Percentiles rank a stretch among this genome's conserved stretches.
These are phyloP conservation scores for Lecanicillium sp. DNA, from an alignment of 2,329 filamentous ascomycete species.

Conservation along the genomic window DNA sequence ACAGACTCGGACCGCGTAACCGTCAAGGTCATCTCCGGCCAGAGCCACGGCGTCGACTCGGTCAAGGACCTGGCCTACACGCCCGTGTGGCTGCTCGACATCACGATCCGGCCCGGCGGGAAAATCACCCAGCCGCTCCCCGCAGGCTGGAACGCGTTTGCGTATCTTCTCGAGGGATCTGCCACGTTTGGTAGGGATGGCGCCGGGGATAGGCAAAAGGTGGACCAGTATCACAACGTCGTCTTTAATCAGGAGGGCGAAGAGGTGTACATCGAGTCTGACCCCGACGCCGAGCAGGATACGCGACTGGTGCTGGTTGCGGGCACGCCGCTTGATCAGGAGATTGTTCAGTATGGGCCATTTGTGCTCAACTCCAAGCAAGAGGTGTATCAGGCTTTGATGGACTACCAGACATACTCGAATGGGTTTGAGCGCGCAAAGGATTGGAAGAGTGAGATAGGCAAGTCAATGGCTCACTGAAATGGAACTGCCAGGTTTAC, in stretches of 20 bases:
- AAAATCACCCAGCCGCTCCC: conserved; percentile 68
- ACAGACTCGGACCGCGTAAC: conserved; percentile 64
- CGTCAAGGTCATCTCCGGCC: conserved; percentile 86
- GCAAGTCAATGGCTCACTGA: conserved; percentile 56
- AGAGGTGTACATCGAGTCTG: conserved; percentile 61
- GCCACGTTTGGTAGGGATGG: conserved; percentile 52
- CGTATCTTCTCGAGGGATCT: conserved; percentile 72
- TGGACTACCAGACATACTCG: conserved; percentile 62
- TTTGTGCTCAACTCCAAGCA: conserved; percentile 70
- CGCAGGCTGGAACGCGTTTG: conserved; percentile 79
- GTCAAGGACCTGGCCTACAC: conserved; percentile 90
- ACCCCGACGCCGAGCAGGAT: conserved; percentile 49
- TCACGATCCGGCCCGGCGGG: conserved; percentile 72
- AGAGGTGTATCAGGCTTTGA: conserved; percentile 67
- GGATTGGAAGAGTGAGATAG: conserved; percentile 80
- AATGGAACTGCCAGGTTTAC: neutral
- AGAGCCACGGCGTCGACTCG: conserved; percentile 74
- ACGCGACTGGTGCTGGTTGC: conserved; percentile 63
- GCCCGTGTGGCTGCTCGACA: conserved; percentile 90
- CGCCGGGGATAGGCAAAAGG: conserved; percentile 31
- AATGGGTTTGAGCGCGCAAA: conserved; percentile 77
- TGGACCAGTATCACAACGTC: conserved; percentile 75
- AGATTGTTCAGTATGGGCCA: conserved; percentile 75
- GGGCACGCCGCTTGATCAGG: conserved; percentile 71
- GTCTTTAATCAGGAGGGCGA: conserved; percentile 80